phyloP scores from a whole-genome alignment of 192 early-diverging fungal species.

The Entomortierella beljakovae region DNA sequence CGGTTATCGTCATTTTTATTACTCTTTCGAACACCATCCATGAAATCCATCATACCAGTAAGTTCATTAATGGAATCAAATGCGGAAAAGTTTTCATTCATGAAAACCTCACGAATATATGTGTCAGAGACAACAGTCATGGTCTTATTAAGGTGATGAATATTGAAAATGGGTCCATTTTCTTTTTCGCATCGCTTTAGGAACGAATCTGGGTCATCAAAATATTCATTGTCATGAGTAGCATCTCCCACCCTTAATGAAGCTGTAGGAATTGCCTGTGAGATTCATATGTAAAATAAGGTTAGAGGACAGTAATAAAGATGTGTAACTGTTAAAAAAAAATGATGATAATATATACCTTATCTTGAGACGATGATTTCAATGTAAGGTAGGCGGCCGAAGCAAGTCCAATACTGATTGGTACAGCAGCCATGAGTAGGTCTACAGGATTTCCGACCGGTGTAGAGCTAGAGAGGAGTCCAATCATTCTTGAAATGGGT shows the following conservation, averaged over 20 bases:
- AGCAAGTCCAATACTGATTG: constrained; percentile 40
- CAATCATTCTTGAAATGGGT: constrained; percentile 9
- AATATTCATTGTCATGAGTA: constrained; percentile 26
- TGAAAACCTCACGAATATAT: constrained; percentile 48
- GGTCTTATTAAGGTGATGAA: constrained; percentile 8
- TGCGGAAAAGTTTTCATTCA: constrained; percentile 45
- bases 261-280: constrained; percentile 25
- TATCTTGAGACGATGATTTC: background rate
- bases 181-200: constrained; percentile 12
- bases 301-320: background rate
- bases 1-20: constrained; percentile 14
- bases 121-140: constrained; percentile 40
- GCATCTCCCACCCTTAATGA: constrained; percentile 24
- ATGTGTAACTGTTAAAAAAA: background rate
- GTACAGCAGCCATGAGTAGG: constrained; percentile 19
- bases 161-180: constrained; percentile 45
- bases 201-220: constrained; percentile 14
- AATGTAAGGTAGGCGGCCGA: constrained; percentile 31
- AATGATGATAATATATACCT: background rate
- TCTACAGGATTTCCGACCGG: constrained; percentile 4
- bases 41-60: constrained; percentile 24
- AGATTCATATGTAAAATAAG: background rate
- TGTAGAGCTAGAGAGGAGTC: constrained; percentile 9
- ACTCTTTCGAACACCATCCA: constrained; percentile 15
- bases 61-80: constrained; percentile 18